A percentile compares a stretch with the other conserved stretches of the same genome.
These are phyloP conservation scores for Globisporangium barbulae DNA, from an alignment of 352 stramenopile species.

Conservation along the genomic window DNA sequence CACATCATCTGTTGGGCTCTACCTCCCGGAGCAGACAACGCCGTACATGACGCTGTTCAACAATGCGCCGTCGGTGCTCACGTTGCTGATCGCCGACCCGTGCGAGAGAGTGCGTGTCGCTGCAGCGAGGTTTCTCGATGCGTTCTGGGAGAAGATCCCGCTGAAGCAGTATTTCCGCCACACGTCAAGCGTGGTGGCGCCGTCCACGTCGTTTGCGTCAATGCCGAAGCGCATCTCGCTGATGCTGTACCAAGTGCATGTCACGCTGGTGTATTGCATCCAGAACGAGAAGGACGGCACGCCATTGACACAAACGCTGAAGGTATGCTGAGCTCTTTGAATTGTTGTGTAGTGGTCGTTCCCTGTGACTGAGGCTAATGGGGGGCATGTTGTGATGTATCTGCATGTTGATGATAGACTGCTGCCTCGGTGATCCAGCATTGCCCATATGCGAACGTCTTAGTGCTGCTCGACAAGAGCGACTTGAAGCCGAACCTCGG, in stretches of 20 bases:
- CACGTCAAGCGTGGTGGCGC: conserved; percentile 34
- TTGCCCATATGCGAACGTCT: conserved; percentile 73
- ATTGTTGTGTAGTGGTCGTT: background rate
- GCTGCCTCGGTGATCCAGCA: conserved; percentile 69
- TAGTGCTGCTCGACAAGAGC: conserved; percentile 40
- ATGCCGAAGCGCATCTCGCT: conserved; percentile 80
- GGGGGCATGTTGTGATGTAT: too few species aligned
- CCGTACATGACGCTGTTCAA: conserved; percentile 84
- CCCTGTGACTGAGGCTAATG: background rate
- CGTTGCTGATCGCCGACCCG: conserved; percentile 70
- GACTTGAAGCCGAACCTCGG: conserved; percentile 51
- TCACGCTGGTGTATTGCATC: conserved; percentile 80
- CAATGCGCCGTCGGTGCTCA: conserved; percentile 70
- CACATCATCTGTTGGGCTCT: conserved; percentile 75
- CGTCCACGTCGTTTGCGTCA: conserved; percentile 77
- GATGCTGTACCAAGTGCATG: conserved; percentile 83
- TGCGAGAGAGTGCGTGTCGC: conserved; percentile 71
- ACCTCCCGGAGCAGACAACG: conserved; percentile 77
- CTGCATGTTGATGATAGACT: conserved; percentile 26
- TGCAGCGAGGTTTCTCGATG: conserved; percentile 78
- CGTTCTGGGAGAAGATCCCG: conserved; percentile 78
- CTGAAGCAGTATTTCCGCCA: conserved; percentile 80
- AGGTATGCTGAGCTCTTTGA: conserved; percentile 31
- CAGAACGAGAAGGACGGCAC: conserved; percentile 68
- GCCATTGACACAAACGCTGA: conserved; percentile 64